Evolutionary conservation across 371 early-diverging fungal genomes (phyloP).

Genomic region (Lichtheimia corymbifera): DNA sequence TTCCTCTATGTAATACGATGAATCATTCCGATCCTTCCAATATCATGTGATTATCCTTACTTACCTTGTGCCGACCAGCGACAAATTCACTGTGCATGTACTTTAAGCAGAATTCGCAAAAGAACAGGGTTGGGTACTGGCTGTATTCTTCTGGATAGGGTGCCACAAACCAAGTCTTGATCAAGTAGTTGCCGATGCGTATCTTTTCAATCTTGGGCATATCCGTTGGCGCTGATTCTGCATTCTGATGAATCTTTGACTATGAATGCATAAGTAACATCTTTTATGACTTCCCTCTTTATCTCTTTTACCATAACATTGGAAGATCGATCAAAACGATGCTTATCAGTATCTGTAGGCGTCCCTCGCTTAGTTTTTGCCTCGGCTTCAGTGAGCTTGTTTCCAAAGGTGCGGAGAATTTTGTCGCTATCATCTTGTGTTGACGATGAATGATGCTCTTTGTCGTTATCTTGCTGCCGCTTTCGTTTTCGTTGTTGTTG

Average conservation of each 20-base stretch:
- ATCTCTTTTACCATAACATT: slow-evolving; percentile 41
- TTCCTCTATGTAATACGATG: slow-evolving; percentile 47
- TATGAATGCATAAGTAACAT: no score
- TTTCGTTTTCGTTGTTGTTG: slow-evolving; percentile 7
- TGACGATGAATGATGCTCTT: no score
- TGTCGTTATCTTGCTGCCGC: no score
- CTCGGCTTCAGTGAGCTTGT: slow-evolving; percentile 56
- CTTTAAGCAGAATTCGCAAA: slow-evolving; percentile 98
- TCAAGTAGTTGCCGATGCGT: slow-evolving; percentile 78
- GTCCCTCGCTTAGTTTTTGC: slow-evolving; percentile 54
- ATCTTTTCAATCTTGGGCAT: slow-evolving; percentile 70
- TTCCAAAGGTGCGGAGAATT: slow-evolving; percentile 52
- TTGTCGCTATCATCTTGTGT: slow-evolving; percentile 14
- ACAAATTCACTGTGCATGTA: slow-evolving; percentile 84
- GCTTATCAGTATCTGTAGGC: slow-evolving; percentile 53
- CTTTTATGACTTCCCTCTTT: background rate
- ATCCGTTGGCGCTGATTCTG: background rate
- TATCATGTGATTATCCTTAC: slow-evolving; percentile 9
- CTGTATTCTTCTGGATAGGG: slow-evolving; percentile 98
- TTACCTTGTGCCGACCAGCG: slow-evolving; percentile 70
- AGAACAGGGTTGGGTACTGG: slow-evolving; percentile 65
- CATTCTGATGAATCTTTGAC: no score
- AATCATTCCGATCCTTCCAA: background rate
- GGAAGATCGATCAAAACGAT: slow-evolving; percentile 46
- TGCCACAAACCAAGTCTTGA: slow-evolving; percentile 97